Evolutionary conservation across 768 basidiomycete species (phyloP), one percentile per base, ranked within the genome.

Genomic region (Lactifluus pinguis): DNA sequence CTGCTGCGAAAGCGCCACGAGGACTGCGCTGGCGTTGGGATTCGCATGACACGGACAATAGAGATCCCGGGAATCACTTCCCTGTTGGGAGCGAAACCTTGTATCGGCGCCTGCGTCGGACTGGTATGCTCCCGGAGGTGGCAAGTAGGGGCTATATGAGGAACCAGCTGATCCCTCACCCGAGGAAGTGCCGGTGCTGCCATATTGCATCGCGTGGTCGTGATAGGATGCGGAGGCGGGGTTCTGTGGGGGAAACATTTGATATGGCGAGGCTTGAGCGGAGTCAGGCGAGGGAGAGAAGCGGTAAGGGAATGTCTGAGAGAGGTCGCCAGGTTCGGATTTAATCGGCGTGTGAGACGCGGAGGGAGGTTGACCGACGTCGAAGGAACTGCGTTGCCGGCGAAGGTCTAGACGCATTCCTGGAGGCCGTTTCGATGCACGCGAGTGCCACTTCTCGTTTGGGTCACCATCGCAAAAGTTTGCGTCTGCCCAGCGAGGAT

Each of bases 371-470:
- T 59, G 66, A 59, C 68, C 57, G 48, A 66, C 65, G 61, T 67
- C 63, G 65, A 63, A 62, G 52, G 65, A 55, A 34, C 60, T 66
- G 51, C 69, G 69, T 30, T 65, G 58, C 36, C 64, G 62, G 50
- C 68, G 68, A 50, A 69, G 68, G 62, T 68, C 69, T 42, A 68
- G 66, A 29, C 63, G 56, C 57, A 66, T 65, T 55, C 66, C 57
- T 34, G 57, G 65, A 13, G 77, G 71, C 68, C 85, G 86, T 70
- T 89, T 87, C 8, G 85, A 81, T 3, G 89, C 87, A 45, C 89
- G 82, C 14, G 89, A 90, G 71, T 91, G 89, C 89, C 89, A 91
- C 69, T 89, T 87, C 74, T 90, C 89, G 66, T 83, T 84, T 4
- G 87, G 82, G 71, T 90, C 89, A 19, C 86, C 87, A 66, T 89